phyloP scores from a whole-genome alignment of 2,329 filamentous ascomycete genomes.

The Dendryphion nanum region DNA sequence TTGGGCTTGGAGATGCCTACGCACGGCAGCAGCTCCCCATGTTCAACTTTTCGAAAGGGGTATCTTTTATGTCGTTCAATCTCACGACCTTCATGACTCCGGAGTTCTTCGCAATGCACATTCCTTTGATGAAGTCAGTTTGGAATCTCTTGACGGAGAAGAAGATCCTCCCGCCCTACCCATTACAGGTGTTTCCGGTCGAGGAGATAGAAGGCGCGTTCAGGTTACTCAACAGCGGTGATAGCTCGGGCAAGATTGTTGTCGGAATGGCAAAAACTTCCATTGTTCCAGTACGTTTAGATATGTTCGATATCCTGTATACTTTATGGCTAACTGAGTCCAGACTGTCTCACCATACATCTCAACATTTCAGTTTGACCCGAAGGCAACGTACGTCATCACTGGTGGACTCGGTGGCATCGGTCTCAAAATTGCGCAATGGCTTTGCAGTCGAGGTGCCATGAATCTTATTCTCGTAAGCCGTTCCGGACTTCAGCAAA shows the following conservation, averaged over 20 bases:
- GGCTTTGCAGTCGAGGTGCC: background rate
- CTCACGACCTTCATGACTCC: conserved; percentile 25
- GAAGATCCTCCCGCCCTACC: conserved; percentile 1
- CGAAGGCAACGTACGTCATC: background rate
- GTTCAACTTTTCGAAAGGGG: background rate
- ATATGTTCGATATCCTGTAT: background rate
- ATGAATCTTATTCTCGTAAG: background rate
- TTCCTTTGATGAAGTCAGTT: conserved; percentile 8
- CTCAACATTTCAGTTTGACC: background rate
- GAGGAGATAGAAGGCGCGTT: conserved; percentile 7
- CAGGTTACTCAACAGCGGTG: conserved; percentile 8
- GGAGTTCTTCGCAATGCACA: conserved; percentile 33
- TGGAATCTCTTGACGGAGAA: conserved; percentile 2
- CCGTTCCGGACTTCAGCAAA: background rate
- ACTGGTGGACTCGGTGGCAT: conserved; percentile 2
- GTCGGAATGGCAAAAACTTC: conserved; percentile 6
- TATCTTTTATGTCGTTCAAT: conserved; percentile 19
- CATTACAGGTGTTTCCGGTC: conserved; percentile 6
- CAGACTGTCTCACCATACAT: background rate
- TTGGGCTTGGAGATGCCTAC: conserved; percentile 1
- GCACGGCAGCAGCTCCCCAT: conserved; percentile 1
- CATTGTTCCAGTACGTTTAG: conserved; percentile 4
- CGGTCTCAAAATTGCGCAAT: background rate
- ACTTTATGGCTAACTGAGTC: background rate
- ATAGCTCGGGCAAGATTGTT: conserved; percentile 12